Conservation (phyloP, 2,329 filamentous ascomycete genomes). For the Lachnellula arida region DNA sequence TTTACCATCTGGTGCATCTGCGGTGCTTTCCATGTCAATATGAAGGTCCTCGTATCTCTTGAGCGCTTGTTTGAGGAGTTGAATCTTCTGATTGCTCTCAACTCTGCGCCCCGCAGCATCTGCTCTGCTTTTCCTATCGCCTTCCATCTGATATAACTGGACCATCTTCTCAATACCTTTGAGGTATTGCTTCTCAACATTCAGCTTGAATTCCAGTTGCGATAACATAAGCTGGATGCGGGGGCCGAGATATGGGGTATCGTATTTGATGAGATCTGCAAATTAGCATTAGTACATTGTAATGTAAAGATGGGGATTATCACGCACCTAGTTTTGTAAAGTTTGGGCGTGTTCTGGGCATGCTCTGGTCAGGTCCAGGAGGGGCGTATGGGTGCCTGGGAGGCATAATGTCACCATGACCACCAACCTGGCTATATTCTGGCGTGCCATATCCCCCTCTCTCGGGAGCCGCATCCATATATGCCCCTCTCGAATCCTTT, state of each 20-base stretch:
- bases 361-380: constrained; percentile 59
- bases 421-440: constrained; percentile 54
- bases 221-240: constrained; percentile 99
- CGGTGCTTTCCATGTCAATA: constrained; percentile 75
- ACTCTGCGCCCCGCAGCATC: constrained; percentile 86
- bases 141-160: constrained; percentile 93
- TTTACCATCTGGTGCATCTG: constrained; percentile 77
- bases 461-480: constrained; percentile 44
- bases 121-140: constrained; percentile 89
- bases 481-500: constrained; percentile 58
- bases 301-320: constrained; percentile 3
- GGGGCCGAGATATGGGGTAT: constrained; percentile 89
- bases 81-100: constrained; percentile 97
- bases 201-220: constrained; percentile 97
- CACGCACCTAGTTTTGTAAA: constrained; percentile 89
- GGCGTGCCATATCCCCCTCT: constrained; percentile 59
- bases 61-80: constrained; percentile 89
- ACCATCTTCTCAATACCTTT: constrained; percentile 99
- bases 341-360: constrained; percentile 76
- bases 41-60: constrained; percentile 97
- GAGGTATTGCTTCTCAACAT: constrained; percentile 97
- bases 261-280: constrained; percentile 94
- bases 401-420: constrained; percentile 71
- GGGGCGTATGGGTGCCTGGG: constrained; percentile 74
- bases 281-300: constrained; percentile 14